Conservation (phyloP, 2,329 filamentous ascomycete species). For the Diaporthe sp. region DNA sequence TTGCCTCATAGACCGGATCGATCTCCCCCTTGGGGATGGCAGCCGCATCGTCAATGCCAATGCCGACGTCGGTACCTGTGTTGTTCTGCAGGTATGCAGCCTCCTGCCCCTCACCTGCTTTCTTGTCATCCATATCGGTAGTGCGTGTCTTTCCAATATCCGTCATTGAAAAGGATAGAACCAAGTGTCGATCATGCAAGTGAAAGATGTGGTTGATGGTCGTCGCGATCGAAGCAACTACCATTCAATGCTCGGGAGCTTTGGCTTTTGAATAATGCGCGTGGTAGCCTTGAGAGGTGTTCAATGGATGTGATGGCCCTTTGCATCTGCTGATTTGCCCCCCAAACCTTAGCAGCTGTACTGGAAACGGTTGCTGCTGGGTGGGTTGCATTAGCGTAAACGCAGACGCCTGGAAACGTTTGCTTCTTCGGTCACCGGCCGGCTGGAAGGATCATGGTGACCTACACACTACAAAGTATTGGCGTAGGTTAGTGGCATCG, state of each 20-base stretch:
- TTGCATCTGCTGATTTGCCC: neutral
- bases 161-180: neutral
- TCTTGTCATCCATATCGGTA: slow-evolving; percentile 13
- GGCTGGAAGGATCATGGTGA: neutral
- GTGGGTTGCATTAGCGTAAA: slow-evolving; percentile 25
- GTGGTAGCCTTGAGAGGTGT: neutral
- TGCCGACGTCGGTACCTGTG: neutral
- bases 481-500: neutral
- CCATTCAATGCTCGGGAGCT: neutral
- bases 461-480: neutral
- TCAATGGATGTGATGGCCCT: neutral
- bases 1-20: slow-evolving; percentile 81
- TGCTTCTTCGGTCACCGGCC: neutral
- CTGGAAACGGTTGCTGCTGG: neutral
- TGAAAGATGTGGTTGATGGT: neutral
- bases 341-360: neutral
- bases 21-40: slow-evolving; percentile 67
- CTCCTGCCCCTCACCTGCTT: slow-evolving; percentile 1
- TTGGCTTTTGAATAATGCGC: neutral
- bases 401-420: neutral
- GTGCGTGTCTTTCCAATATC: neutral
- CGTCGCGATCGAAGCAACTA: neutral
- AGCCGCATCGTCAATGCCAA: slow-evolving; percentile 54
- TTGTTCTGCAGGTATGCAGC: neutral
- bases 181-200: neutral